Evolutionary conservation across 257 asterid genomes (phyloP).

Genomic region (Solanum chiquidenum): DNA sequence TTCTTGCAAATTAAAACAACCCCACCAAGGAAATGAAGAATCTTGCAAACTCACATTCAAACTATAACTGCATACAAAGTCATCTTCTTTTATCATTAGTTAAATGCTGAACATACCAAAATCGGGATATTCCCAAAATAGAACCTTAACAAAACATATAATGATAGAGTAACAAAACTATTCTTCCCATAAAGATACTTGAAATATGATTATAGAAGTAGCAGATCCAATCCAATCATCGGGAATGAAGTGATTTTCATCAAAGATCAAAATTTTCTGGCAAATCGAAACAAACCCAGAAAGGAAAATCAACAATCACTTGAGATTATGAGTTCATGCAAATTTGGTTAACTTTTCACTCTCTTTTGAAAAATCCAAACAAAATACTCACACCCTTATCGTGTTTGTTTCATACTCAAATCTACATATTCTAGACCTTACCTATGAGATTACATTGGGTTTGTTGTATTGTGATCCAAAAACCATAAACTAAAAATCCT

Average conservation of each 20-base stretch:
- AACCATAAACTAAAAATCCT: background rate
- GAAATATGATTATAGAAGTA: background rate
- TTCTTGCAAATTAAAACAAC: background rate
- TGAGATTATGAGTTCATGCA: constrained; percentile 1
- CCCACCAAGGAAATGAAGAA: background rate
- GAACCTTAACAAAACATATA: background rate
- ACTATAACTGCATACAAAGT: background rate
- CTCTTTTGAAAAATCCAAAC: background rate
- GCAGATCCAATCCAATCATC: background rate
- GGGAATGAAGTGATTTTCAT: background rate
- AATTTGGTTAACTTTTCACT: background rate
- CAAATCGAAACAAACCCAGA: background rate
- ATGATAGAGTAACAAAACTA: background rate
- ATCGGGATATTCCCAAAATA: background rate
- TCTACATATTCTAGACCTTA: background rate
- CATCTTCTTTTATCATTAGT: background rate
- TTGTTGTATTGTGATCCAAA: background rate
- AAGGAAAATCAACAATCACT: background rate
- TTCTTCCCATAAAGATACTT: background rate
- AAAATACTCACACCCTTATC: background rate
- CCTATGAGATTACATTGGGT: background rate
- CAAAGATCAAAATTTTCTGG: background rate
- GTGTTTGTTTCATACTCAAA: background rate
- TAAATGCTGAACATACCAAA: background rate
- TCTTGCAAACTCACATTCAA: background rate